These are phyloP conservation scores for Thelonectria olida DNA, from an alignment of 2,329 filamentous ascomycete species.

Conservation along the genomic window DNA sequence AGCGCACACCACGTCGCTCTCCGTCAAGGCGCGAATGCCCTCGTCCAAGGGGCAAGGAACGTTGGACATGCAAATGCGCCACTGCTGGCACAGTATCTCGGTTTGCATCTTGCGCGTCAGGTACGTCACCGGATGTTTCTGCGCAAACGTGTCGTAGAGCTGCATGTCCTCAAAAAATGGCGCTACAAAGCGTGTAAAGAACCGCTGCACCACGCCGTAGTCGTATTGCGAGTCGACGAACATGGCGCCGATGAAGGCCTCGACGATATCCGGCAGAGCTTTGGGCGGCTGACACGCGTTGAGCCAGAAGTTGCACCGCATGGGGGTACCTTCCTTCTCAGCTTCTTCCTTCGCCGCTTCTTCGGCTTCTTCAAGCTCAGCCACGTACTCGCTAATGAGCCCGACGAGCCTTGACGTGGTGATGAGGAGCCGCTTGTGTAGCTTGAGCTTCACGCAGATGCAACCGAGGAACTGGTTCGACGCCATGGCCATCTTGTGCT, in stretches of 20 bases:
- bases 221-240: conserved; percentile 91
- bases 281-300: conserved; percentile 73
- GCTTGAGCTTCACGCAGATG: conserved; percentile 79
- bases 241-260: conserved; percentile 88
- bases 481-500: conserved; percentile 99
- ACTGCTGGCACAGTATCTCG: conserved; percentile 71
- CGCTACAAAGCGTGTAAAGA: conserved; percentile 79
- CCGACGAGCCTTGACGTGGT: conserved; percentile 54
- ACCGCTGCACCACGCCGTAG: conserved; percentile 75
- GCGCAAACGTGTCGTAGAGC: conserved; percentile 87
- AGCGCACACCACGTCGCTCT: conserved; percentile 71
- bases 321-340: conserved; percentile 40
- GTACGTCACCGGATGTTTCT: conserved; percentile 83
- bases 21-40: conserved; percentile 48
- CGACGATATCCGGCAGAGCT: conserved; percentile 83
- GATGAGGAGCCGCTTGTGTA: conserved; percentile 77
- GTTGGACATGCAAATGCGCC: conserved; percentile 62
- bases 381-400: conserved; percentile 64
- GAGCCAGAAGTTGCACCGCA: conserved; percentile 73
- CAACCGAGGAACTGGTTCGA: conserved; percentile 93
- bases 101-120: conserved; percentile 71
- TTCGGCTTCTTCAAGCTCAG: conserved; percentile 63
- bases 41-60: conserved; percentile 53
- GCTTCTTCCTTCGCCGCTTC: conserved; percentile 47
- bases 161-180: conserved; percentile 87